Evolutionary conservation across 2,329 filamentous ascomycete species (phyloP), one percentile per base, ranked within the genome.

Genomic region (Ustilaginoidea virens): DNA sequence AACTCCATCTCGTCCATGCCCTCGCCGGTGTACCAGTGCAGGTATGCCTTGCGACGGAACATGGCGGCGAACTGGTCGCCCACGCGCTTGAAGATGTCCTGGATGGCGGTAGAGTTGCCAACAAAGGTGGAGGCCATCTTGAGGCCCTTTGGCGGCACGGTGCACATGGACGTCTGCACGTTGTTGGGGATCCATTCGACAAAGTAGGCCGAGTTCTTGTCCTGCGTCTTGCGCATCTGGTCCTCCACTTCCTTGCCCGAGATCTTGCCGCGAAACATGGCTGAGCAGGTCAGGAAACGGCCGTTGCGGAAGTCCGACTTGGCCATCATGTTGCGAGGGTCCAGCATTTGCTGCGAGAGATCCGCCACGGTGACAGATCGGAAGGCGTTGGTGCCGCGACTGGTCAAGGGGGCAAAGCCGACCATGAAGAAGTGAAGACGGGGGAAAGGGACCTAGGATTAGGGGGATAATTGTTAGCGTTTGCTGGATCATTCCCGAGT

Each of bases 1-100:
- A 98, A 98, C 70, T 98, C 90, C 90, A 96, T 96, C 79, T 96
- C 90, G 66, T 98, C 90, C 90, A 98, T 96, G 69, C 90, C 90
- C 74, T 98, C 90, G 56, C 86, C 85, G 74, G 90, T 98, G 69
- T 96, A 98, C 90, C 90, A 98, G 73, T 96, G 90, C 74, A 98
- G 80, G 83, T 96, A 98, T 75, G 90, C 90, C 80, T 96, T 98
- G 66, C 87, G 83, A 66, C 87, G 75, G 80, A 96, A 96, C 90
- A 98, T 96, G 58, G 85, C 87, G 66, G 79, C 83, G 76, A 98
- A 98, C 68, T 96, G 90, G 62, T 96, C 87, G 56, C 87, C 90
- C 47, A 96, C 70, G 74, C 90, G 87, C 82, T 96, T 96, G 80
- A 98, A 96, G 49, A 98, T 80, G 69, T 98, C 90, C 71, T 98